Evolutionary conservation across 2,329 filamentous ascomycete genomes (phyloP).

Genomic region (Calonectria montana): DNA sequence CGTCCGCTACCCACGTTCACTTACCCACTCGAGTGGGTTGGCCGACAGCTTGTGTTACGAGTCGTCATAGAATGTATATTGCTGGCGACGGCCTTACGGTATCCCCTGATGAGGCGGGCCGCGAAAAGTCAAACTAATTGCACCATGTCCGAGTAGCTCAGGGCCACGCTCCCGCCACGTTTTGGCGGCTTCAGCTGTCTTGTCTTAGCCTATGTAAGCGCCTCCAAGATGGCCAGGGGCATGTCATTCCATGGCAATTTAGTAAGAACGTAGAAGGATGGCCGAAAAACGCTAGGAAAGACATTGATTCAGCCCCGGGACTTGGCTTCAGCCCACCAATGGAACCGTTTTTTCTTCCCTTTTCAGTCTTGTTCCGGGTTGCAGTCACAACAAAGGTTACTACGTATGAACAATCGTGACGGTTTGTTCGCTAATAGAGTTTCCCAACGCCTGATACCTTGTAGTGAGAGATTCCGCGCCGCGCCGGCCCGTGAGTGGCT

Average conservation of each 20-base stretch:
- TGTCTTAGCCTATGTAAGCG: neutral
- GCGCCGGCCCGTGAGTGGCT: constrained; percentile 36
- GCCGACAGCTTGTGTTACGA: neutral
- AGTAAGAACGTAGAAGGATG: constrained; percentile 1
- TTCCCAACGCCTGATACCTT: neutral
- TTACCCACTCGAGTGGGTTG: neutral
- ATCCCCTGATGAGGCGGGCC: constrained; percentile 23
- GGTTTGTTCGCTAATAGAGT: constrained; percentile 4
- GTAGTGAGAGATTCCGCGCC: constrained; percentile 33
- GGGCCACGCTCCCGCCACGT: constrained; percentile 33
- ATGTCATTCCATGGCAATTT: neutral
- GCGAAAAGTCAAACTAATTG: constrained; percentile 23
- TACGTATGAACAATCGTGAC: neutral
- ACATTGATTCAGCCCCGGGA: constrained; percentile 2
- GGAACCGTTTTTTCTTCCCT: neutral
- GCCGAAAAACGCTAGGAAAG: constrained; percentile 10
- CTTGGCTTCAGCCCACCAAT: constrained; percentile 2
- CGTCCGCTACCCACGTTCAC: neutral
- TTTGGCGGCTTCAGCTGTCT: constrained; percentile 19
- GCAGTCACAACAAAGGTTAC: neutral
- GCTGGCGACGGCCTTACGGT: constrained; percentile 5
- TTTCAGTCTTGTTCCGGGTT: neutral
- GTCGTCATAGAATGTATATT: constrained; percentile 20
- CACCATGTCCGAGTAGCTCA: constrained; percentile 16
- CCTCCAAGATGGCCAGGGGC: neutral